Evolutionary conservation across 495 filamentous ascomycete genomes (phyloP), one percentile per base, ranked within the genome.

Genomic region (Bathelium albidoporum): DNA sequence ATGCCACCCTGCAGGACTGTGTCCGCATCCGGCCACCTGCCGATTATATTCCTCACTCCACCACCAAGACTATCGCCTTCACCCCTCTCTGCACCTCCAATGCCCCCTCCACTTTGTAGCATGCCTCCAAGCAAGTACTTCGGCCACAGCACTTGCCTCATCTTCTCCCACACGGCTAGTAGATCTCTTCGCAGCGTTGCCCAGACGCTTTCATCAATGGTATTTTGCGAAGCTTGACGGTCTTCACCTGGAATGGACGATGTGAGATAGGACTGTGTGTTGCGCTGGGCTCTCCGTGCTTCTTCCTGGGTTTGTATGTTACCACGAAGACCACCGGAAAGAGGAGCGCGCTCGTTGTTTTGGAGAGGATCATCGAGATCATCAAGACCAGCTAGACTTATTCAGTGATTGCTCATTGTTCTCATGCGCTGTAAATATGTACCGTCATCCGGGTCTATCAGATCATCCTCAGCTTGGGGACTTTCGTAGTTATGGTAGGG

Each of bases 371-470:
- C 93, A 73, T 98, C 94, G 68, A 95, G 89, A 71, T 95, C 90
- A 78, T 95, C 89, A 73, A 93, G 80, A 68, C 86, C 82, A 34
- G 88, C 88, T 90, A 67, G 77, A 59, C 22, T 2, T n/a, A 32
- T 65, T 63, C 31, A 45, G 44, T 4, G 28, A 31, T 39, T 10
- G 26, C 34, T 34, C 24, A 24, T 12, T 36, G 49, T 29, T 29
- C 16, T 52, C 49, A 34, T 52, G 41, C 9, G 58, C 26, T 26
- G 61, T 36, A 26, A 61, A 16, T 2, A 43, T 59, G 24, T 69
- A 96, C 94, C 89, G 79, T 97, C 90, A 77, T 97, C 93, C 2
- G 93, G 90, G 74, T 98, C 94, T 76, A 97, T 96, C 68, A 96
- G 76, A 70, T 96, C 91, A 67, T 91, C 86, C 66, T 93, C 90